These are phyloP conservation scores for Phialophora chinensis DNA, from an alignment of 2,329 filamentous ascomycete genomes.

Conservation along the genomic window DNA sequence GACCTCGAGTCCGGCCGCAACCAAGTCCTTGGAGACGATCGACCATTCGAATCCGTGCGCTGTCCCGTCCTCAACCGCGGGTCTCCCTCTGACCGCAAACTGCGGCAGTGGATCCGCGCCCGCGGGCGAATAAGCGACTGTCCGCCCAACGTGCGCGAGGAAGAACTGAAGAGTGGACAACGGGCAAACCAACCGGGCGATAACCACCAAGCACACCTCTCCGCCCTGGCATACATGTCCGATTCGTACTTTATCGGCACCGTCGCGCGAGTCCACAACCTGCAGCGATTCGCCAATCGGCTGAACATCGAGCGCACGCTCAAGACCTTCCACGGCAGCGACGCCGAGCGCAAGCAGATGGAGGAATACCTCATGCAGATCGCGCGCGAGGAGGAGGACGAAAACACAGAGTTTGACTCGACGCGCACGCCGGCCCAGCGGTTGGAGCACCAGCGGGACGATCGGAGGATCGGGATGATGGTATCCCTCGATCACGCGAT, in stretches of 20 bases:
- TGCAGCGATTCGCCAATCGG: conserved; percentile 73
- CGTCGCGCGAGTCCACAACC: conserved; percentile 76
- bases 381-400: conserved; percentile 50
- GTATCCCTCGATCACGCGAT: conserved; percentile 59
- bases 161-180: conserved; percentile 28
- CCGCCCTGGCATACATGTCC: conserved; percentile 88
- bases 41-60: conserved; percentile 51
- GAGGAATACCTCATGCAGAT: conserved; percentile 50
- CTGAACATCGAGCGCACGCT: conserved; percentile 50
- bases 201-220: conserved; percentile 55
- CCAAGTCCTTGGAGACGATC: conserved; percentile 22
- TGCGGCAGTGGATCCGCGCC: conserved; percentile 60
- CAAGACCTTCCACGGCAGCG: conserved; percentile 50
- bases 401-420: conserved; percentile 43
- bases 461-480: conserved; percentile 54
- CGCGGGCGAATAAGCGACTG: conserved; percentile 42
- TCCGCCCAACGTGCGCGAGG: conserved; percentile 37
- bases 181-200: conserved; percentile 32
- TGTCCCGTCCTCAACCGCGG: conserved; percentile 48
- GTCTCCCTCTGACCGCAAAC: conserved; percentile 68
- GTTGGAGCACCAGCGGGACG: conserved; percentile 19
- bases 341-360: conserved; percentile 51
- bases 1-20: conserved; percentile 30
- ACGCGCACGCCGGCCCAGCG: neutral
- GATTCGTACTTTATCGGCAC: conserved; percentile 95